These are phyloP conservation scores for Pyrus bretschneideri DNA, from an alignment of 306 rosid genomes.

Conservation along the genomic window DNA sequence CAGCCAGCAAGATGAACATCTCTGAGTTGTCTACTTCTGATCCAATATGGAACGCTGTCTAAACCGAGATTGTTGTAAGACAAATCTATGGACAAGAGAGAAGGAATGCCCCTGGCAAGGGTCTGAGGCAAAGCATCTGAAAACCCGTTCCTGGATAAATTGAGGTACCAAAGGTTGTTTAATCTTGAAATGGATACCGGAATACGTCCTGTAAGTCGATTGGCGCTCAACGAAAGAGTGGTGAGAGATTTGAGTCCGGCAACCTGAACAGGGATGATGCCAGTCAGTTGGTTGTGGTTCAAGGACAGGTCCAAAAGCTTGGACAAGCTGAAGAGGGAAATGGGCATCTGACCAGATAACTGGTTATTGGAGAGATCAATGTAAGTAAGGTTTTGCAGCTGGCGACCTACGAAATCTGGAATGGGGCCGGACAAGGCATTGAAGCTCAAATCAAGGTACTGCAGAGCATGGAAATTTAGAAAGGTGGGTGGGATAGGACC, in stretches of 20 bases:
- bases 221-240: slow-evolving; percentile 59
- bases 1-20: slow-evolving; percentile 85
- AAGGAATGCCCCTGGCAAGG: slow-evolving; percentile 53
- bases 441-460: slow-evolving; percentile 74
- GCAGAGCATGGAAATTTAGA: slow-evolving; percentile 41
- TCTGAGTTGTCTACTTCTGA: slow-evolving; percentile 58
- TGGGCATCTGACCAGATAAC: slow-evolving; percentile 59
- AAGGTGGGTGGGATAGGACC: slow-evolving; percentile 66
- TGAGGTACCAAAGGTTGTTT: slow-evolving; percentile 81
- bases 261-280: slow-evolving; percentile 66
- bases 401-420: slow-evolving; percentile 60
- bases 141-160: slow-evolving; percentile 68
- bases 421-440: slow-evolving; percentile 52
- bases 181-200: slow-evolving; percentile 66
- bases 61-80: slow-evolving; percentile 76
- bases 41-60: slow-evolving; percentile 79
- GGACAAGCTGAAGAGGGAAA: slow-evolving; percentile 52
- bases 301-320: slow-evolving; percentile 70
- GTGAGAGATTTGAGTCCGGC: slow-evolving; percentile 59
- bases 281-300: slow-evolving; percentile 67
- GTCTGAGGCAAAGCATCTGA: slow-evolving; percentile 60
- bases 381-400: slow-evolving; percentile 38
- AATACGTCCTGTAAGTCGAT: slow-evolving; percentile 55
- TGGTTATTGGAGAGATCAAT: slow-evolving; percentile 75
- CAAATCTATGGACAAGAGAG: slow-evolving; percentile 79